Evolutionary conservation across 495 filamentous ascomycete genomes (phyloP).

Genomic region (Aspergillus panamensis): DNA sequence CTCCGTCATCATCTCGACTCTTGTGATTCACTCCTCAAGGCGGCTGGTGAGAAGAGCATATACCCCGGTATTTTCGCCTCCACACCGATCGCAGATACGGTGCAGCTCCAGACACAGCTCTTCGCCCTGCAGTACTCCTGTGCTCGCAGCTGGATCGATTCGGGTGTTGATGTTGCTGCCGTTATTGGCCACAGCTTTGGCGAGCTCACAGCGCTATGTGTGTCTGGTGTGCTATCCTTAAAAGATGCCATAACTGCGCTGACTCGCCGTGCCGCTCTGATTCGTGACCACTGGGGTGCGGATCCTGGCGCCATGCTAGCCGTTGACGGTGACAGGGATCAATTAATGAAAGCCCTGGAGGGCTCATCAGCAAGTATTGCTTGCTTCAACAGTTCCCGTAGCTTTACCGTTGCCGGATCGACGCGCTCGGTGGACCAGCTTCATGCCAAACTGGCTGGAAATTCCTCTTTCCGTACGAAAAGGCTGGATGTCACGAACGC

Average conservation of each 20-base stretch:
- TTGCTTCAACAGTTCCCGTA: slow-evolving; percentile 49
- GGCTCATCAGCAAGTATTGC: slow-evolving; percentile 34
- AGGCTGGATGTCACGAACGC: slow-evolving; percentile 48
- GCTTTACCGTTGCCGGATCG: slow-evolving; percentile 45
- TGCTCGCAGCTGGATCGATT: slow-evolving; percentile 47
- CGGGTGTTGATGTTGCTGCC: slow-evolving; percentile 29
- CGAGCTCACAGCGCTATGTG: slow-evolving; percentile 40
- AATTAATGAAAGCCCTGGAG: not conserved
- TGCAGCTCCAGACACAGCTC: slow-evolving; percentile 42
- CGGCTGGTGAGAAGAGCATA: slow-evolving; percentile 33
- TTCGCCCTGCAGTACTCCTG: slow-evolving; percentile 50
- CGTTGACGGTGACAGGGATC: slow-evolving; percentile 37
- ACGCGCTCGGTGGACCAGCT: slow-evolving; percentile 30
- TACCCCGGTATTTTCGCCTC: slow-evolving; percentile 50
- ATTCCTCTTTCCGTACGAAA: slow-evolving; percentile 31
- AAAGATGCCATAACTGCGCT: slow-evolving; percentile 41
- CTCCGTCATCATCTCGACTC: slow-evolving; percentile 37
- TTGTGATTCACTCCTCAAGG: slow-evolving; percentile 15
- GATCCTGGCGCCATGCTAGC: slow-evolving; percentile 52
- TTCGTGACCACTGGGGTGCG: slow-evolving; percentile 43
- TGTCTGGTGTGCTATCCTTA: slow-evolving; percentile 37
- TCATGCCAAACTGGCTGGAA: not conserved
- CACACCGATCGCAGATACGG: slow-evolving; percentile 32
- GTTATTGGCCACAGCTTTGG: slow-evolving; percentile 54
- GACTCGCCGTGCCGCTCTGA: slow-evolving; percentile 40